Evolutionary conservation across 768 basidiomycete species (phyloP).

Genomic region (Trametes maxima): DNA sequence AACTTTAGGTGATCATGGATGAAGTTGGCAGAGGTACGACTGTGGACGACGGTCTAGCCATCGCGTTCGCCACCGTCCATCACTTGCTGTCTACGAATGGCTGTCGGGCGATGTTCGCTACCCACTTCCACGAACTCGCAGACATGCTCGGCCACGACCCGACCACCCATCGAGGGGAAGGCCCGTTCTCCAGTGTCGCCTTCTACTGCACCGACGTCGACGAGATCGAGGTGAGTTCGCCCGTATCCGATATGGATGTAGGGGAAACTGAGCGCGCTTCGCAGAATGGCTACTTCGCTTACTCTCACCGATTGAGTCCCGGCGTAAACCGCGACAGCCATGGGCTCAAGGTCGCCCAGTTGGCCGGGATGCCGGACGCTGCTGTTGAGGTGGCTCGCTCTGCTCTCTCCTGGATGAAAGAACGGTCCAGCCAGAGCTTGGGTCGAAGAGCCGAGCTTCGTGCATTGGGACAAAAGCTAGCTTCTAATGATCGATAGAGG

Average conservation of each 20-base stretch:
- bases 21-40: conserved; percentile 98
- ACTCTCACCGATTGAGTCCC: conserved; percentile 76
- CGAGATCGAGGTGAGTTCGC: conserved; percentile 63
- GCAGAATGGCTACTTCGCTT: conserved; percentile 79
- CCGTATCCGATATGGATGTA: neutral
- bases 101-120: conserved; percentile 92
- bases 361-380: conserved; percentile 78
- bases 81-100: conserved; percentile 71
- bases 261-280: neutral
- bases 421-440: conserved; percentile 4
- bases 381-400: conserved; percentile 63
- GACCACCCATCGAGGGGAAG: conserved; percentile 38
- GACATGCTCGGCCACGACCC: conserved; percentile 68
- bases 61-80: conserved; percentile 89
- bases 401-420: conserved; percentile 46
- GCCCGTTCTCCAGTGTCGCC: conserved; percentile 60
- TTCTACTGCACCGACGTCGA: conserved; percentile 92
- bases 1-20: conserved; percentile 91
- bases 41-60: conserved; percentile 87
- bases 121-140: conserved; percentile 96
- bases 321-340: conserved; percentile 93
- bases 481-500: neutral
- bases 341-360: conserved; percentile 84
- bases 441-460: conserved; percentile 17
- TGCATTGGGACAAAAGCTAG: conserved; percentile 23